Conservation (phyloP, 2,329 filamentous ascomycete genomes). For the Pseudogymnoascus sp. region DNA sequence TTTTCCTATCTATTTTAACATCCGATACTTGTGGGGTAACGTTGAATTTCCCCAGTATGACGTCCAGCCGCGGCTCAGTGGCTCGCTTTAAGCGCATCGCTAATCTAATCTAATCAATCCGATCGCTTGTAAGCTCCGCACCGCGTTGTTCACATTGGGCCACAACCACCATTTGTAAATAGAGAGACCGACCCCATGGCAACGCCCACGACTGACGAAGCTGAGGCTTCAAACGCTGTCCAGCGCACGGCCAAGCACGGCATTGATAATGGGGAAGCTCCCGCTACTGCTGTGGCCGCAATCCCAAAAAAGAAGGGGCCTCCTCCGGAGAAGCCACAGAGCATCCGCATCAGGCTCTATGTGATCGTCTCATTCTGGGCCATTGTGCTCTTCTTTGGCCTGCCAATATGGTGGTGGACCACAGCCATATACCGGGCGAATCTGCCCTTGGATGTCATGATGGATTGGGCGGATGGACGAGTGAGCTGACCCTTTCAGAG, state of each 20-base stretch:
- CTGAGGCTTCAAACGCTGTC: slow-evolving; percentile 5
- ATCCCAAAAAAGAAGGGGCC: slow-evolving; percentile 31
- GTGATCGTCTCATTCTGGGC: slow-evolving; percentile 88
- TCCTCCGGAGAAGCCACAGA: slow-evolving; percentile 69
- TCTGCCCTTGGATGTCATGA: slow-evolving; percentile 78
- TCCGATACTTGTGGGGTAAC: background rate
- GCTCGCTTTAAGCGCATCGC: background rate
- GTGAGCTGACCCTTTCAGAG: slow-evolving; percentile 37
- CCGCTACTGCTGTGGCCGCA: slow-evolving; percentile 20
- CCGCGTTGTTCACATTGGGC: background rate
- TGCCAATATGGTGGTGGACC: slow-evolving; percentile 94
- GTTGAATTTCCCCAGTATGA: background rate
- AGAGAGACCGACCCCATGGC: background rate
- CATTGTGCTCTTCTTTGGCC: slow-evolving; percentile 70
- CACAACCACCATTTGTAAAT: slow-evolving; percentile 16
- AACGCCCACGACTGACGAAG: slow-evolving; percentile 5
- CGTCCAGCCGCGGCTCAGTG: background rate
- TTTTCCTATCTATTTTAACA: background rate
- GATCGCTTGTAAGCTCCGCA: background rate
- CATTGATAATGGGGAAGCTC: slow-evolving; percentile 10
- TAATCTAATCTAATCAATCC: slow-evolving; percentile 1
- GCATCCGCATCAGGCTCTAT: slow-evolving; percentile 59
- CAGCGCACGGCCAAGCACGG: background rate
- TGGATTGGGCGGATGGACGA: slow-evolving; percentile 83
- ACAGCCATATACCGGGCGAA: slow-evolving; percentile 85